Percentiles rank a stretch among this genome's conserved stretches.
phyloP scores from a whole-genome alignment of 768 basidiomycete species.

The Lactarius hatsudake region DNA sequence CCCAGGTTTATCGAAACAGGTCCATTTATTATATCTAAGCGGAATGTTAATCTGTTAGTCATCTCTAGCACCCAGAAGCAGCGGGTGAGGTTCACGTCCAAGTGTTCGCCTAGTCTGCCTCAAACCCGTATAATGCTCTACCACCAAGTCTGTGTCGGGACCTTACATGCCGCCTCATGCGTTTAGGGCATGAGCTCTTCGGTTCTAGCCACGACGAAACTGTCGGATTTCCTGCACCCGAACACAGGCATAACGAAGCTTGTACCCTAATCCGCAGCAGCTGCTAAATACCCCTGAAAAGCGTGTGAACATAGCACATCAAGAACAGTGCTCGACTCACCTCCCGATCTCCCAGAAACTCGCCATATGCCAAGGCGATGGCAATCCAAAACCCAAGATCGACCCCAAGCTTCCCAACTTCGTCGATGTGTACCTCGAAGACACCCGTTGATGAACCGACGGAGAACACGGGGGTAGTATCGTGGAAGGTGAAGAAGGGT shows the following conservation, averaged over 20 bases:
- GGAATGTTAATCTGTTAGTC: neutral
- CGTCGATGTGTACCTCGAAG: constrained; percentile 58
- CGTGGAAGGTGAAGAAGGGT: constrained; percentile 64
- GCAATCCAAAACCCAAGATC: constrained; percentile 79
- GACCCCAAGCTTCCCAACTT: constrained; percentile 60
- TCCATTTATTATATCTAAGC: neutral
- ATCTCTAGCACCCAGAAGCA: neutral
- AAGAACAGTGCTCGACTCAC: constrained; percentile 41
- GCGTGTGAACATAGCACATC: neutral
- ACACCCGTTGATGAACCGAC: constrained; percentile 57
- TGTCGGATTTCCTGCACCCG: neutral
- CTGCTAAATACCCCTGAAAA: constrained; percentile 35
- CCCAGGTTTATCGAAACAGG: neutral
- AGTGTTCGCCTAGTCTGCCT: neutral
- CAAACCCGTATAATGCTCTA: neutral
- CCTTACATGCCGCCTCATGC: neutral
- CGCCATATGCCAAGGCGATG: constrained; percentile 68
- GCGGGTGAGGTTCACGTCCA: neutral
- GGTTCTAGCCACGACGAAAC: neutral
- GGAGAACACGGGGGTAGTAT: constrained; percentile 65
- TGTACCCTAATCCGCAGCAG: constrained; percentile 31
- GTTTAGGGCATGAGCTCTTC: neutral
- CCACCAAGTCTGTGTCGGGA: neutral
- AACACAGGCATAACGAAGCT: neutral
- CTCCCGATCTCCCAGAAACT: constrained; percentile 76